A percentile compares a stretch with the other conserved stretches of the same genome.
phyloP scores from a whole-genome alignment of 306 rosid genomes.

The Trifolium dubium region DNA sequence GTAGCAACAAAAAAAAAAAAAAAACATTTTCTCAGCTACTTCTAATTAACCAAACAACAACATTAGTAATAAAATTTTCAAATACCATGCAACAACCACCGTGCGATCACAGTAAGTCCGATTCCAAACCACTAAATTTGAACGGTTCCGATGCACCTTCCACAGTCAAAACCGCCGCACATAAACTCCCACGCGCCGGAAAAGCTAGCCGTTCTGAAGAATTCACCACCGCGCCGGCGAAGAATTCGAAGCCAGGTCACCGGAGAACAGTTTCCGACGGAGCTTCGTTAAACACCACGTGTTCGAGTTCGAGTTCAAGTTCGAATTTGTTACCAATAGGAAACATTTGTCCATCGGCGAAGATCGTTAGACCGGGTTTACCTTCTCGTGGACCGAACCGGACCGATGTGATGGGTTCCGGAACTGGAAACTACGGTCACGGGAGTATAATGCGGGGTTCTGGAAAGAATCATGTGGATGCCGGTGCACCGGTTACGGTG shows the following conservation, averaged over 20 bases:
- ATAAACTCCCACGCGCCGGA: constrained; percentile 26
- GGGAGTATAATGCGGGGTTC: constrained; percentile 72
- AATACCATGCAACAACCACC: constrained; percentile 43
- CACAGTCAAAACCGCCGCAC: not conserved
- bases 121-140: no score
- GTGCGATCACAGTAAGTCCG: no score
- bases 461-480: no score
- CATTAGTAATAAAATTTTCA: no score
- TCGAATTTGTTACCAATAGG: constrained; percentile 61
- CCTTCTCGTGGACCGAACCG: constrained; percentile 55
- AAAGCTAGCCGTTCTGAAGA: constrained; percentile 63
- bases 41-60: no score
- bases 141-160: no score
- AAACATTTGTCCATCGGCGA: constrained; percentile 77
- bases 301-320: no score
- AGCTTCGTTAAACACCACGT: constrained; percentile 47
- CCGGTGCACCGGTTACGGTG: constrained; percentile 37
- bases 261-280: constrained; percentile 89
- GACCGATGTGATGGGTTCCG: constrained; percentile 73
- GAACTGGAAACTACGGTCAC: constrained; percentile 83
- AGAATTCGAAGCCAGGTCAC: constrained; percentile 62
- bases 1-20: no score
- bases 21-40: no score
- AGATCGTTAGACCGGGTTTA: constrained; percentile 57
- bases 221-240: constrained; percentile 41